Percentiles rank a stretch among this genome's conserved stretches.
Evolutionary conservation across 140 eudicot genomes (phyloP).

Genomic region (Anethum foeniculum): DNA sequence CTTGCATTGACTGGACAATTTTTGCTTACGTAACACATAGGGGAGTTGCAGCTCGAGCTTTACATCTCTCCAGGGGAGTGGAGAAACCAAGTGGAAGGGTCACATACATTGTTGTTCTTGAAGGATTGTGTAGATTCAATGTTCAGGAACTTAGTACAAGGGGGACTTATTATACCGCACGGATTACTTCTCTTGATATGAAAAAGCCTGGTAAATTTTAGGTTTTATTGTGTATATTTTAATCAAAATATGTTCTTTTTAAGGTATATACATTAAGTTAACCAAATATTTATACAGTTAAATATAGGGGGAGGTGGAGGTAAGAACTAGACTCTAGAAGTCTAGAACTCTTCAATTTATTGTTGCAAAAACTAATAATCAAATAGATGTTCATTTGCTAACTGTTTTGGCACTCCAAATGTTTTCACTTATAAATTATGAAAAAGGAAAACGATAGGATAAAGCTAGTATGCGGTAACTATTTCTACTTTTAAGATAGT

Average conservation of each 20-base stretch:
- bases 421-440: not conserved
- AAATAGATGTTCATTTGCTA: no score
- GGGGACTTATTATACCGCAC: conserved; percentile 85
- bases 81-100: conserved; percentile 99
- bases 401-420: not conserved
- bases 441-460: not conserved
- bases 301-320: not conserved
- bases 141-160: conserved; percentile 89
- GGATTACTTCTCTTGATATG: conserved; percentile 73
- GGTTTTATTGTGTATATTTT: not conserved
- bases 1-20: conserved; percentile 4
- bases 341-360: not conserved
- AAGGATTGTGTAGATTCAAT: conserved; percentile 89
- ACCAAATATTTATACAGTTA: not conserved
- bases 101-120: conserved; percentile 91
- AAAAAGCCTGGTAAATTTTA: conserved; percentile 51
- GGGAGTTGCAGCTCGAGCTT: conserved; percentile 99
- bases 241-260: not conserved
- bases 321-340: not conserved
- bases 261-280: not conserved
- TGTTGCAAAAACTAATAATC: not conserved
- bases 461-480: not conserved
- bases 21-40: conserved; percentile 19
- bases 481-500: not conserved
- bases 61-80: conserved; percentile 96